phyloP scores from a whole-genome alignment of 164 flowering plant genomes.

The Magnolia kwangsiensis region DNA sequence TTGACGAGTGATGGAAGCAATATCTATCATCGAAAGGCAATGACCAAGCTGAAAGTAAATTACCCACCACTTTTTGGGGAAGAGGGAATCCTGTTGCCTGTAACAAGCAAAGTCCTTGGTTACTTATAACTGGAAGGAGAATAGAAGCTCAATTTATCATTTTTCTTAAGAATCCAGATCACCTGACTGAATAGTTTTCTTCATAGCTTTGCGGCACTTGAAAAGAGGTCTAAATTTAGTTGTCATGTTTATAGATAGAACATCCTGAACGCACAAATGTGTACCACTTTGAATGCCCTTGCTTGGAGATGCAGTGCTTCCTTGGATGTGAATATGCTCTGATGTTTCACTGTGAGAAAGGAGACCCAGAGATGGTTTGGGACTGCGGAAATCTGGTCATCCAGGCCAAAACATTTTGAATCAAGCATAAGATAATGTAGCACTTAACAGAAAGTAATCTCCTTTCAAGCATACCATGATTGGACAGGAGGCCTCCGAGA shows the following conservation, averaged over 20 bases:
- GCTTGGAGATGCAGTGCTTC: neutral
- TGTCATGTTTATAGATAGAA: neutral
- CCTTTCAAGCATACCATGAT: constrained; percentile 1
- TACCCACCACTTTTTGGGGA: neutral
- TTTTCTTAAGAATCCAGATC: neutral
- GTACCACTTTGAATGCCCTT: neutral
- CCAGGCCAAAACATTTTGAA: neutral
- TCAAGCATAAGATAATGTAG: neutral
- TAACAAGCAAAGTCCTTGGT: neutral
- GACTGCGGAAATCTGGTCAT: constrained; percentile 15
- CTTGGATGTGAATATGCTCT: neutral
- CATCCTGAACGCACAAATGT: neutral
- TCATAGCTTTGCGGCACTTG: neutral
- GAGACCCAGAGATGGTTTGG: constrained; percentile 6
- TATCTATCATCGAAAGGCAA: neutral
- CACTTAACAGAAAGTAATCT: neutral
- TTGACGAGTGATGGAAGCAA: neutral
- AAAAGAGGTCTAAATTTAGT: constrained; percentile 9
- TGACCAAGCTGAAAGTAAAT: neutral
- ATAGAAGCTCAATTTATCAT: neutral
- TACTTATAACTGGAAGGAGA: neutral
- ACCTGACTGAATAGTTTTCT: neutral
- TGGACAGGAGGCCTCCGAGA: neutral
- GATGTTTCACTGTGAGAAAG: neutral
- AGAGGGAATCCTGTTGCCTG: neutral